A percentile compares a stretch with the other conserved stretches of the same genome.
These are phyloP conservation scores for Lathyrus aphaca DNA, from an alignment of 306 rosid species.

Conservation along the genomic window DNA sequence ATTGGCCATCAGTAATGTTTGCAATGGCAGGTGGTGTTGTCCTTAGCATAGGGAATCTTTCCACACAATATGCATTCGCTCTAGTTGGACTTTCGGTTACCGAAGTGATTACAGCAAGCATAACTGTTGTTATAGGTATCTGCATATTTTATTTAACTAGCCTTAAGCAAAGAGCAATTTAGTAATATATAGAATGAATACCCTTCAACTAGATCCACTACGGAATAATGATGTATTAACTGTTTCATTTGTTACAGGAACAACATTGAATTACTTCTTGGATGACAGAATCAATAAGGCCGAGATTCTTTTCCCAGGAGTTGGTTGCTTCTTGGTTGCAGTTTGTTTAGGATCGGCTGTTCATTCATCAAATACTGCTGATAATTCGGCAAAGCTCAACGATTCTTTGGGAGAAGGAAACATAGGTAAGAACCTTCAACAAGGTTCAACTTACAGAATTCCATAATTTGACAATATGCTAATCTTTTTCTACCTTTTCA, in stretches of 20 bases:
- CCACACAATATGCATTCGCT: conserved; percentile 82
- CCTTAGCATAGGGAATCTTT: conserved; percentile 84
- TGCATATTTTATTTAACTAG: conserved; percentile 7
- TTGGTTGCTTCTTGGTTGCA: conserved; percentile 83
- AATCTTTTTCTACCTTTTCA: conserved; percentile 17
- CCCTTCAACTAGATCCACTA: not conserved
- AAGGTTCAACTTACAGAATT: not conserved
- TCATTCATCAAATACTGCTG: conserved; percentile 81
- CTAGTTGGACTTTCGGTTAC: conserved; percentile 84
- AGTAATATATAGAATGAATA: not conserved
- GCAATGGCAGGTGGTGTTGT: conserved; percentile 88
- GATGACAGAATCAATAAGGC: conserved; percentile 83
- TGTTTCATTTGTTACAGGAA: conserved; percentile 60
- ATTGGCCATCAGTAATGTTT: conserved; percentile 84
- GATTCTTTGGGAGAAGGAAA: conserved; percentile 32
- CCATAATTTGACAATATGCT: conserved; percentile 9
- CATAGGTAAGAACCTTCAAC: conserved; percentile 45
- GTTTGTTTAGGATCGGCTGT: conserved; percentile 87
- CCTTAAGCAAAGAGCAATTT: not conserved
- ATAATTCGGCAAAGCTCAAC: conserved; percentile 69
- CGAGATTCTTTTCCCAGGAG: conserved; percentile 88
- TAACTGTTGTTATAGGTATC: conserved; percentile 80
- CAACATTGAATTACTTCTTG: conserved; percentile 85
- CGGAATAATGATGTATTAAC: conserved; percentile 5
- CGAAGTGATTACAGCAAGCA: conserved; percentile 79